Percentiles rank a stretch among this genome's conserved stretches.
phyloP scores from a whole-genome alignment of 2,329 filamentous ascomycete species.

The Ustulina deusta region DNA sequence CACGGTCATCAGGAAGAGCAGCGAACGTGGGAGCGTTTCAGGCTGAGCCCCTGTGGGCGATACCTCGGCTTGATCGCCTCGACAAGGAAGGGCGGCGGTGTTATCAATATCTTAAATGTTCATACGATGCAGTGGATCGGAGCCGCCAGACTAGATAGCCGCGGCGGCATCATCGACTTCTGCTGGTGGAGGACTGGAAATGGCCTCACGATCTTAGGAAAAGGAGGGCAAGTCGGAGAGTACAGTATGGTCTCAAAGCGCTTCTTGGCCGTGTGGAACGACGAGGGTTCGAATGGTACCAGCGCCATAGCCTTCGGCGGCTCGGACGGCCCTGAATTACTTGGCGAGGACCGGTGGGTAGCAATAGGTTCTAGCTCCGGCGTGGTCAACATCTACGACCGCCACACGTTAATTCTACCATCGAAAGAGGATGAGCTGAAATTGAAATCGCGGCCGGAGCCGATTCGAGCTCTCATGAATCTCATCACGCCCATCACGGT shows the following conservation, averaged over 20 bases:
- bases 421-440: conserved; percentile 57
- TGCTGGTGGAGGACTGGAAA: conserved; percentile 90
- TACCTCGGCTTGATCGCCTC: conserved; percentile 88
- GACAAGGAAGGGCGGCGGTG: conserved; percentile 84
- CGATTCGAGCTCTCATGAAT: conserved; percentile 81
- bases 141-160: conserved; percentile 83
- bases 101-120: conserved; percentile 86
- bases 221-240: conserved; percentile 90
- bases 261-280: conserved; percentile 85
- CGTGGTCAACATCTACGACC: conserved; percentile 94
- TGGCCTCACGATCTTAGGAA: conserved; percentile 84
- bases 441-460: conserved; percentile 76
- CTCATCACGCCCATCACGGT: conserved; percentile 86
- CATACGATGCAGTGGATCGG: conserved; percentile 88
- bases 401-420: conserved; percentile 68
- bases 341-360: conserved; percentile 89
- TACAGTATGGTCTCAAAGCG: conserved; percentile 78
- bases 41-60: conserved; percentile 84
- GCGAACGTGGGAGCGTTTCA: conserved; percentile 90
- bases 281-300: conserved; percentile 88
- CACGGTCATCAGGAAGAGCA: conserved; percentile 84
- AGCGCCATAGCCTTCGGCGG: conserved; percentile 86
- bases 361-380: conserved; percentile 87
- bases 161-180: conserved; percentile 88
- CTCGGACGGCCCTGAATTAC: conserved; percentile 66